Evolutionary conservation across 768 basidiomycete genomes (phyloP), one percentile per base, ranked within the genome.

Genomic region (Leccinum arenicola): DNA sequence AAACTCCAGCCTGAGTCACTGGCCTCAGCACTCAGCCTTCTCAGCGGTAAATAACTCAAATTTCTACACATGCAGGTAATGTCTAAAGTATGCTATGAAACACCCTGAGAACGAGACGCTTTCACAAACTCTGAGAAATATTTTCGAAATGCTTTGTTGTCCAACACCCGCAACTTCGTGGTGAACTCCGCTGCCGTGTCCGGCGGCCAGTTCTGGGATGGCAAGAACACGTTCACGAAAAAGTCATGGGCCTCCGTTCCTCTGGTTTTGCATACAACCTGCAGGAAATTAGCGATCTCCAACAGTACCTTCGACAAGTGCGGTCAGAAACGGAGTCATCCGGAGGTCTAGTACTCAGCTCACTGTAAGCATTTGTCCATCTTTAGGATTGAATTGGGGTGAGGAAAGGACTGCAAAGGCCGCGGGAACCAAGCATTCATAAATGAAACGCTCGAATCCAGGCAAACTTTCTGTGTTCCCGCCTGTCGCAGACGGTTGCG

Each of bases 371-470:
- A 88, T 85, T 66, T 94, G 92, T 2, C 91, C 93, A 68, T 97
- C 94, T 69, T 91, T 92, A 64, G 89, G 77, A 68, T 95, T 95
- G 71, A 97, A 92, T 43, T 87, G 84, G 0, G 89, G 85, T 9
- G 81, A 77, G 11, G 91, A 87, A 1, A 93, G 84, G 4, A 98
- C 84, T 8, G 85, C 81, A 73, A 99, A 97, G 23, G 87, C 88
- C 3, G 85, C 77, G 11, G 93, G 91, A 54, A 98, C 78, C 35
- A 96, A 74, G 12, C 87, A 84, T 61, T 95, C 89, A 67, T 98
- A 98, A 31, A 96, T 83, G 70, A 95, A 95, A 14, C 84, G 82
- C 64, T 98, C 95, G 64, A 97, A 98, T 1, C 96, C 95, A 11
- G 94, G 93, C 48, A 98, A 74, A 11, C 79, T 75, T 25, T 65